phyloP scores from a whole-genome alignment of 139 green algal genomes.

The Zygnema circumcarinatum region DNA sequence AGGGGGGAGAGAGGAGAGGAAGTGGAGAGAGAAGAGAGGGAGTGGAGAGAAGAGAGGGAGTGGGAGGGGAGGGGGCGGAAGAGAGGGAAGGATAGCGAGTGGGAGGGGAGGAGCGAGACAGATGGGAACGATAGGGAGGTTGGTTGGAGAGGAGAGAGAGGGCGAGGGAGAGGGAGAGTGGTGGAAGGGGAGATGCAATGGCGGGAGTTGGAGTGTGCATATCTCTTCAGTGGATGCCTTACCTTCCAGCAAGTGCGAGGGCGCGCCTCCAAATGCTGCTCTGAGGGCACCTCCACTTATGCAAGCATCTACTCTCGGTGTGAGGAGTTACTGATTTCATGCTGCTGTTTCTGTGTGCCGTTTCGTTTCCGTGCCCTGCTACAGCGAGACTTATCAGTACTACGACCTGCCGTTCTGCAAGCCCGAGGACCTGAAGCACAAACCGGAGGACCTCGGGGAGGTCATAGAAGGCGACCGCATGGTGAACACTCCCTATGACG shows the following conservation, averaged over 20 bases:
- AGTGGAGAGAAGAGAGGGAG: not conserved
- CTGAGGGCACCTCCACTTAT: too few relatives aligned
- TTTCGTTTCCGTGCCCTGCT: too few relatives aligned
- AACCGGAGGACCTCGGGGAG: conserved; percentile 88
- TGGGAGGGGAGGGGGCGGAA: not conserved
- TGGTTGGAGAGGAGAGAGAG: not conserved
- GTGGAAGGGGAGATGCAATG: not conserved
- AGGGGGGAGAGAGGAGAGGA: not conserved
- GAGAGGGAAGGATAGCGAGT: not conserved
- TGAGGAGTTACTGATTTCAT: too few relatives aligned
- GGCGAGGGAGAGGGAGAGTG: not conserved
- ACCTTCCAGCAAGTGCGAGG: not conserved
- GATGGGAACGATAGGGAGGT: not conserved
- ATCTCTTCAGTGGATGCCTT: not conserved
- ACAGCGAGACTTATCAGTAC: conserved; percentile 94
- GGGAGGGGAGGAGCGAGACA: not conserved
- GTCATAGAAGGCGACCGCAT: conserved; percentile 71
- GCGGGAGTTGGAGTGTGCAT: not conserved
- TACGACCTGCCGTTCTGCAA: conserved; percentile 95
- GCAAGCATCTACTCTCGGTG: too few relatives aligned
- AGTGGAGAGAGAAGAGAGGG: not conserved
- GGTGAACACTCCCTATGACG: conserved; percentile 85
- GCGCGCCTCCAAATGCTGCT: not conserved
- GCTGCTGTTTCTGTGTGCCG: too few relatives aligned
- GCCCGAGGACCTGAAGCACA: conserved; percentile 59